Evolutionary conservation across 2,329 filamentous ascomycete species (phyloP), one percentile per base, ranked within the genome.

Genomic region (Sporothrix variecibatus): DNA sequence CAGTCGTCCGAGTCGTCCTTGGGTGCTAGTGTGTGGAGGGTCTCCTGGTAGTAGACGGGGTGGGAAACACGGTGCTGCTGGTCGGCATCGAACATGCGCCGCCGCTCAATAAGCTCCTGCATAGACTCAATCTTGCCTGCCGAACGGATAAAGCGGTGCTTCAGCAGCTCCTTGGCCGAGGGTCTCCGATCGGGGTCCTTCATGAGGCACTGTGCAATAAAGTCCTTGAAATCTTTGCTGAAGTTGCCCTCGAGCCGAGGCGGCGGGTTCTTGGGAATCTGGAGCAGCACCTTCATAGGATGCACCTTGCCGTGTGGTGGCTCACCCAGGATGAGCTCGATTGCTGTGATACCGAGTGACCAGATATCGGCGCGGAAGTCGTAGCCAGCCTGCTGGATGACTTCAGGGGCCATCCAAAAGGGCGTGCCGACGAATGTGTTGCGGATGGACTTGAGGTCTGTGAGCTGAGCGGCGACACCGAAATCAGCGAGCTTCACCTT

Each of bases 391-490:
- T 97, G 94, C 81, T 97, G 92, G 78, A 97, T 97, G 49, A 97
- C 94, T 81, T 97, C 94, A 1, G 94, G 94, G 0, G 94, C 94
- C 94, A 97, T 97, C 94, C 94, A 97, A 81, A 97, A 97, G 0
- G 96, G 96, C 0, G 95, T 98, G 26, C 96, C 96, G 26, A 99
- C 96, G 80, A 99, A 98, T 0, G 96, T 99, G 83, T 98, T 95
- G 72, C 96, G 91, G 82, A 98, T 94, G 2, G 95, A 98, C 83
- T 98, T 98, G 84, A 98, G 97, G 81, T 98, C 97, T 75, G 94
- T 97, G 79, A 99, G 87, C 82, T 99, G 96, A 40, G 96, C 95
- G 8, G 96, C 96, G 58, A 99, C 96, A 75, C 96, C 96, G 81
- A 99, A 99, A 83, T 99, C 95, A 56, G 95, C 95, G 78, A 98